Evolutionary conservation across 2,329 filamentous ascomycete species (phyloP).

Genomic region (Colletotrichum eremochloae): DNA sequence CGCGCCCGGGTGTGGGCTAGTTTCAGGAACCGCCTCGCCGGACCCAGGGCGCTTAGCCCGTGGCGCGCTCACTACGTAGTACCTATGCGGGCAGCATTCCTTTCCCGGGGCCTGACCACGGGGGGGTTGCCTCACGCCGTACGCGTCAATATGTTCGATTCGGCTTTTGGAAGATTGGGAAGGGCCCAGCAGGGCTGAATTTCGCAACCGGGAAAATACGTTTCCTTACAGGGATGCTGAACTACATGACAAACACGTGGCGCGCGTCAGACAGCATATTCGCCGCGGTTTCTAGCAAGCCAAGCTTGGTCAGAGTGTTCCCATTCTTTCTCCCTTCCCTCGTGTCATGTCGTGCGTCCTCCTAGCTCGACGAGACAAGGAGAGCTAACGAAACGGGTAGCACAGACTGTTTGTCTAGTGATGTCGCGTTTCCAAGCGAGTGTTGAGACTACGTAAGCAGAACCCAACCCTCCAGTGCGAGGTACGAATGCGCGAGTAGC

Average conservation of each 20-base stretch:
- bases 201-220: too few relatives aligned
- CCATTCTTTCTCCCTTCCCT: neutral
- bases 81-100: conserved; percentile 24
- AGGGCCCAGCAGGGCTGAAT: neutral
- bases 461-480: neutral
- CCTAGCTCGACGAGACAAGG: neutral
- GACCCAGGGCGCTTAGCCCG: conserved; percentile 5
- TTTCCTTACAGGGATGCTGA: neutral
- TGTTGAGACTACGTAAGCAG: neutral
- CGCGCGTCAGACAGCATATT: neutral
- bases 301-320: neutral
- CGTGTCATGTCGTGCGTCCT: neutral
- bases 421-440: neutral
- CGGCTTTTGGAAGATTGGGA: neutral
- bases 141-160: neutral
- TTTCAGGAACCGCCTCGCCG: conserved; percentile 40
- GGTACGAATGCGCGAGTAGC: neutral
- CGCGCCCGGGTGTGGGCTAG: conserved; percentile 31
- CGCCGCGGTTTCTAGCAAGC: neutral
- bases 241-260: neutral
- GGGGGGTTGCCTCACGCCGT: neutral
- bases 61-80: neutral
- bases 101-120: neutral
- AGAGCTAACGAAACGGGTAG: neutral
- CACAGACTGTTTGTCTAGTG: neutral